Evolutionary conservation across 1,139 yeast species (phyloP).

Genomic region (Candida gigantensis): DNA sequence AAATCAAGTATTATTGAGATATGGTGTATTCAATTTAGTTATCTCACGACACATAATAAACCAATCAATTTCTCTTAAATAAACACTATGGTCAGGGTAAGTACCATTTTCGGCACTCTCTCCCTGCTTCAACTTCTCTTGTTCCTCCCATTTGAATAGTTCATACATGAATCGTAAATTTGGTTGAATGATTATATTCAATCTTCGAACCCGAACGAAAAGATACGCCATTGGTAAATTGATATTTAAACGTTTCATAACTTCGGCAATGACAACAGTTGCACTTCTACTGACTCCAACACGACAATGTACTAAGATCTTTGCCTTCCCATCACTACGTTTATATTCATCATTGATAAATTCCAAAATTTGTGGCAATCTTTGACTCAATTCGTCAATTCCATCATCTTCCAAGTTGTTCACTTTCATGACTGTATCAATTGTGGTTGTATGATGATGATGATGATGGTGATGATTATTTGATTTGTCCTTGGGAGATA

Average conservation of each 20-base stretch:
- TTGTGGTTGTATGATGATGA: conserved; percentile 16
- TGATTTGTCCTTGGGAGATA: conserved; percentile 19
- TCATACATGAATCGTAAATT: conserved; percentile 51
- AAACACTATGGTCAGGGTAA: conserved; percentile 5
- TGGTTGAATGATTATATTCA: conserved; percentile 52
- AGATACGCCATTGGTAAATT: conserved; percentile 45
- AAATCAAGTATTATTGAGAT: conserved; percentile 24
- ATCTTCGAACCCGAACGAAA: conserved; percentile 46
- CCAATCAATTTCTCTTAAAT: conserved; percentile 81
- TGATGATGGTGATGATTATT: background rate
- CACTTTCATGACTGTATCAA: conserved; percentile 43
- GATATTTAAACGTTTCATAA: conserved; percentile 41
- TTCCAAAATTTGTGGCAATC: conserved; percentile 37
- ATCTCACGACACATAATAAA: conserved; percentile 85
- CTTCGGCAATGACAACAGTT: conserved; percentile 51
- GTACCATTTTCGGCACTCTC: no score
- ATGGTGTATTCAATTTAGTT: conserved; percentile 69
- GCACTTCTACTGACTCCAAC: conserved; percentile 55
- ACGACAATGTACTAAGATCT: conserved; percentile 48
- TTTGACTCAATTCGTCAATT: conserved; percentile 40
- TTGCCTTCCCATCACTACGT: conserved; percentile 29
- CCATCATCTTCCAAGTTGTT: conserved; percentile 52
- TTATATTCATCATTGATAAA: conserved; percentile 37
- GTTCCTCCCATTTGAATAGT: conserved; percentile 51
- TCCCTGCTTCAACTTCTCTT: conserved; percentile 7